Conservation (phyloP, 2,329 filamentous ascomycete species). For the Aspergillus ustus region DNA sequence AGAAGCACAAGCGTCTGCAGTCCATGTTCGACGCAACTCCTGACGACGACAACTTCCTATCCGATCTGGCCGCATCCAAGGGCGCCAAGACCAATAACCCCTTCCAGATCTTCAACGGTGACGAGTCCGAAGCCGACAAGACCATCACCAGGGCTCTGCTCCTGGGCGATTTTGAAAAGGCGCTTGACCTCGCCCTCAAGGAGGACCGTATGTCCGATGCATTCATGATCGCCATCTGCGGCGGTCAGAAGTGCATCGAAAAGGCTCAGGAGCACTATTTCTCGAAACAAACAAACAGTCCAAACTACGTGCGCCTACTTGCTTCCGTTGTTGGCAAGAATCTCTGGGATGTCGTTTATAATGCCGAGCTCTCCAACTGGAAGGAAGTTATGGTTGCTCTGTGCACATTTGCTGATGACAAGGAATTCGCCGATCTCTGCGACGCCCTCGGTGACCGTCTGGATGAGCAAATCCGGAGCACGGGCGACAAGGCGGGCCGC, state of each 20-base stretch:
- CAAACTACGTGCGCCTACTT: slow-evolving; percentile 89
- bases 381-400: slow-evolving; percentile 95
- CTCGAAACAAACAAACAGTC: slow-evolving; percentile 76
- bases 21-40: slow-evolving; percentile 78
- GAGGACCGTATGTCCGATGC: slow-evolving; percentile 93
- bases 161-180: slow-evolving; percentile 87
- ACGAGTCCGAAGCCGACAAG: slow-evolving; percentile 83
- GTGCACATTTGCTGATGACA: slow-evolving; percentile 91
- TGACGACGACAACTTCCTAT: slow-evolving; percentile 84
- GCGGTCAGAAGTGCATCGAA: slow-evolving; percentile 88
- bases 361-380: slow-evolving; percentile 90
- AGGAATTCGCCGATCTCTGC: slow-evolving; percentile 91
- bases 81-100: slow-evolving; percentile 92
- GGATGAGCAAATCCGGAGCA: slow-evolving; percentile 65
- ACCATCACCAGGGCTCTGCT: slow-evolving; percentile 85
- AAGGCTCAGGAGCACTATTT: slow-evolving; percentile 94
- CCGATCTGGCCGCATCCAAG: slow-evolving; percentile 83
- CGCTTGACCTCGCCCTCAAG: slow-evolving; percentile 83
- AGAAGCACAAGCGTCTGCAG: slow-evolving; percentile 68
- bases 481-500: slow-evolving; percentile 62
- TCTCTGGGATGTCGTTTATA: slow-evolving; percentile 96
- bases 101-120: slow-evolving; percentile 84
- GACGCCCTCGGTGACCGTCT: slow-evolving; percentile 93
- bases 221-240: slow-evolving; percentile 97
- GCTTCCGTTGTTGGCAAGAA: slow-evolving; percentile 95